Percentiles rank a stretch among this genome's conserved stretches.
These are phyloP conservation scores for Inga laurina DNA, from an alignment of 306 rosid genomes.

Conservation along the genomic window DNA sequence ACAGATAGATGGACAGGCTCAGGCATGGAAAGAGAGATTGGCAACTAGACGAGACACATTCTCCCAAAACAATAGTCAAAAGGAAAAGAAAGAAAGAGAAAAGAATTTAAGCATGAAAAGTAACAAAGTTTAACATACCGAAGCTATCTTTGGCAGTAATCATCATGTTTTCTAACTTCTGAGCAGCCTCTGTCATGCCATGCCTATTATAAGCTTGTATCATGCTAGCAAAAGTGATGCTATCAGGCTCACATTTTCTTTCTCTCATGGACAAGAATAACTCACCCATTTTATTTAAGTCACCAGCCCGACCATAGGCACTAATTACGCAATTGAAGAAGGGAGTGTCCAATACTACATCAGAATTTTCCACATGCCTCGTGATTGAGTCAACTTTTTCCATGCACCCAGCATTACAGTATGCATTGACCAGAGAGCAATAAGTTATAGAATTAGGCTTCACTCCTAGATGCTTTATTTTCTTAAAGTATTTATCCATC, in stretches of 20 bases:
- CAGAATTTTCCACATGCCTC: conserved; percentile 82
- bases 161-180: conserved; percentile 55
- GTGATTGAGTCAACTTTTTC: conserved; percentile 70
- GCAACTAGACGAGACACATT: conserved; percentile 6
- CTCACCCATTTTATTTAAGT: conserved; percentile 62
- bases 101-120: conserved; percentile 12
- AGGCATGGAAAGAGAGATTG: conserved; percentile 1
- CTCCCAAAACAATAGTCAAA: conserved; percentile 1
- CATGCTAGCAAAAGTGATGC: conserved; percentile 68
- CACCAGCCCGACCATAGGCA: conserved; percentile 73
- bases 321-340: conserved; percentile 75
- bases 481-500: conserved; percentile 69
- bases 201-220: conserved; percentile 63
- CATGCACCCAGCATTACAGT: conserved; percentile 58
- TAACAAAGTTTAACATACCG: conserved; percentile 40
- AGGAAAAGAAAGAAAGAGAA: not conserved
- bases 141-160: conserved; percentile 39
- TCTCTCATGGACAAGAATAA: conserved; percentile 73
- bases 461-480: conserved; percentile 80
- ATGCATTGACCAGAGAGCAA: conserved; percentile 83
- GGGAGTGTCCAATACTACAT: conserved; percentile 76
- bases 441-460: conserved; percentile 83
- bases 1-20: not conserved
- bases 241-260: conserved; percentile 67
- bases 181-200: conserved; percentile 78